Percentiles rank a stretch among this genome's conserved stretches.
These are phyloP conservation scores for Microdochium bolleyi DNA, from an alignment of 2,329 filamentous ascomycete genomes.

Conservation along the genomic window DNA sequence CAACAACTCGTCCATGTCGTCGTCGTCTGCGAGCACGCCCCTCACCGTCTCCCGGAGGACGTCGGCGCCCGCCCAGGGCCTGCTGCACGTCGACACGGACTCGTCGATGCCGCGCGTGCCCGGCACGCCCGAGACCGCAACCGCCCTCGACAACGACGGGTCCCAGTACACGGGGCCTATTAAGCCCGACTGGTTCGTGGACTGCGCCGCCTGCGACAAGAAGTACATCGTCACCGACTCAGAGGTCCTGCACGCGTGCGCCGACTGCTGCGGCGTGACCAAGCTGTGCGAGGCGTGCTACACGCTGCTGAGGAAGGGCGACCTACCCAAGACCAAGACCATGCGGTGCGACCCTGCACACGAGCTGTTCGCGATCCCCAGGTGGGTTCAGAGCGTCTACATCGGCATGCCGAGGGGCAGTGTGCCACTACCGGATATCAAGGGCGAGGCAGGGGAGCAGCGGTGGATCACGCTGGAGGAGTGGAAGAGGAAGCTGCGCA, in stretches of 20 bases:
- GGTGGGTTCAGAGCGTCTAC: constrained; percentile 11
- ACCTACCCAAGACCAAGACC: constrained; percentile 9
- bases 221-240: constrained; percentile 13
- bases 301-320: constrained; percentile 8
- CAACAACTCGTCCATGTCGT: not conserved
- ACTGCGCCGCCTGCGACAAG: constrained; percentile 15
- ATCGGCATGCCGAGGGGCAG: constrained; percentile 12
- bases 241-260: constrained; percentile 15
- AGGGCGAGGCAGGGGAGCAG: constrained; percentile 5
- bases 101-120: not conserved
- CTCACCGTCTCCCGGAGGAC: not conserved
- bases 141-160: constrained; percentile 4
- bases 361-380: constrained; percentile 13
- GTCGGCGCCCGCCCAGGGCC: not conserved
- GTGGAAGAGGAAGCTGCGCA: constrained; percentile 15
- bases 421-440: constrained; percentile 12
- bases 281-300: constrained; percentile 14
- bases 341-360: constrained; percentile 13
- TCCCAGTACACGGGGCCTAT: not conserved
- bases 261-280: constrained; percentile 14
- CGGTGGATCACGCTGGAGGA: constrained; percentile 16
- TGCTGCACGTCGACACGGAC: not conserved
- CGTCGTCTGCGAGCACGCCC: not conserved
- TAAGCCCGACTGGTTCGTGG: constrained; percentile 12
- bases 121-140: not conserved